Evolutionary conservation across 192 early-diverging fungal species (phyloP).

Genomic region (Coemansia sp.): DNA sequence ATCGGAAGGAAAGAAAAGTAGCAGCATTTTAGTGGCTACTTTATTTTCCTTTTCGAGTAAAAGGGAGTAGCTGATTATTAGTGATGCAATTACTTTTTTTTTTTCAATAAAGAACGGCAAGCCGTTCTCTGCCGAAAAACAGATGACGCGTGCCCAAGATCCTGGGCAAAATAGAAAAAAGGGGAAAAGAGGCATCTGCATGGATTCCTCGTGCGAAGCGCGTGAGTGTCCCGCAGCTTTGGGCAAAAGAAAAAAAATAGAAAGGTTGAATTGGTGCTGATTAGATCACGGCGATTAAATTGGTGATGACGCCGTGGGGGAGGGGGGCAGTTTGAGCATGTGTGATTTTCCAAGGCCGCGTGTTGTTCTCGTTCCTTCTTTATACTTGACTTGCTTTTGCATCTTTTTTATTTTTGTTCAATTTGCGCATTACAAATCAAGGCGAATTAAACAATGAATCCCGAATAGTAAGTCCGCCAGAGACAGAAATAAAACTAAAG

Average conservation of each 20-base stretch:
- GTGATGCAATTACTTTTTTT: neutral
- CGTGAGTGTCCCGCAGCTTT: neutral
- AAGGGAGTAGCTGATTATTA: no score
- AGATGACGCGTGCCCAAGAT: neutral
- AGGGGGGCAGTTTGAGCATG: neutral
- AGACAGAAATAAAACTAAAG: neutral
- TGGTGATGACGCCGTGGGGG: neutral
- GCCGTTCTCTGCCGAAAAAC: no score
- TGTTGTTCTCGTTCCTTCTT: neutral
- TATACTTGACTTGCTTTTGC: neutral
- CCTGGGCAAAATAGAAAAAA: no score
- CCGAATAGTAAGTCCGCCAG: constrained; percentile 46
- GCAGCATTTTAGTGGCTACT: no score
- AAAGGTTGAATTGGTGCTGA: neutral
- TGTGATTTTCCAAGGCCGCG: neutral
- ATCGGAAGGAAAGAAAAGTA: no score
- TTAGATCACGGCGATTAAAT: neutral
- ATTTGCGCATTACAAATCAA: neutral
- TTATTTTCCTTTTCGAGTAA: neutral
- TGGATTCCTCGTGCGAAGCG: neutral
- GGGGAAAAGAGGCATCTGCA: neutral
- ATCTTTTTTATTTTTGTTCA: neutral
- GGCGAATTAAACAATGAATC: constrained; percentile 31
- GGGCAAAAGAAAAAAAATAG: no score
- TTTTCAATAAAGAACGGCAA: neutral